Percentiles rank a stretch among this genome's conserved stretches.
Evolutionary conservation across 2,329 filamentous ascomycete species (phyloP).

Genomic region (Aspergillus spinulosporus): DNA sequence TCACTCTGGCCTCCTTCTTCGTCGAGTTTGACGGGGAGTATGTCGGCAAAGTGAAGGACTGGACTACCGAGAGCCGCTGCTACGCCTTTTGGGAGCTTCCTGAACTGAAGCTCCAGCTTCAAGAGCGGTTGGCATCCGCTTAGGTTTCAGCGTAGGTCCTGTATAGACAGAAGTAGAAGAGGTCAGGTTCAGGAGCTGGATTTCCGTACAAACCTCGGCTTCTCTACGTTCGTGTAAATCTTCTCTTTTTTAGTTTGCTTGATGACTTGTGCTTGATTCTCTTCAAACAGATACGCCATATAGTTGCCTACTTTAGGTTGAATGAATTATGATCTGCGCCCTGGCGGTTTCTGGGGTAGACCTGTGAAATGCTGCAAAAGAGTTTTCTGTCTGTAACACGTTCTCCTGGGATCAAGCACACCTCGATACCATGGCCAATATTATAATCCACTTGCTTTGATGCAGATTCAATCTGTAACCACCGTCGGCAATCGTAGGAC

Average conservation of each 20-base stretch:
- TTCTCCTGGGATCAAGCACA: background rate
- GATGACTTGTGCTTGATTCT: too few relatives aligned
- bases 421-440: too few relatives aligned
- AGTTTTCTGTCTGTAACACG: background rate
- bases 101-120: constrained; percentile 23
- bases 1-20: constrained; percentile 27
- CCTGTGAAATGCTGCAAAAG: background rate
- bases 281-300: background rate
- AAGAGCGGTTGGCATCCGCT: background rate
- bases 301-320: background rate
- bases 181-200: too few relatives aligned
- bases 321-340: background rate
- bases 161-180: too few relatives aligned
- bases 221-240: too few relatives aligned
- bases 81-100: constrained; percentile 32
- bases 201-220: too few relatives aligned
- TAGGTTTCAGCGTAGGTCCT: too few relatives aligned
- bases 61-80: constrained; percentile 26
- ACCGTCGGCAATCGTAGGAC: too few relatives aligned
- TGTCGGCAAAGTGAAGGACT: constrained; percentile 25
- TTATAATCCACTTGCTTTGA: too few relatives aligned
- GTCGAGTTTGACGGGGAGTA: constrained; percentile 28
- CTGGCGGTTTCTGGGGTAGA: background rate
- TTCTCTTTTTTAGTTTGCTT: too few relatives aligned
- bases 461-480: too few relatives aligned